Evolutionary conservation across 805 yeast species (phyloP).

Genomic region (Komagataella pastoris): DNA sequence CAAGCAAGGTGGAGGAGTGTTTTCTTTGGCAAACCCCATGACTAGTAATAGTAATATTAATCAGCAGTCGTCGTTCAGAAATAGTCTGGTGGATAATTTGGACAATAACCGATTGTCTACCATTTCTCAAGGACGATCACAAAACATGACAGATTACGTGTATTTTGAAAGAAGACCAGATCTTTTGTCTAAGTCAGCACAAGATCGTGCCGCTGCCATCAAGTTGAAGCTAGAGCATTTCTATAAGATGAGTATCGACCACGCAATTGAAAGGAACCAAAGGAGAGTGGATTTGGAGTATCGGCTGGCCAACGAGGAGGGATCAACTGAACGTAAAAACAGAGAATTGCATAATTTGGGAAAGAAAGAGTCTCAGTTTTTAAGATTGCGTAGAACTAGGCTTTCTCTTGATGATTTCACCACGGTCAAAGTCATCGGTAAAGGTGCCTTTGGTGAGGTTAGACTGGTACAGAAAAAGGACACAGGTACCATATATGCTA

Average conservation of each 20-base stretch:
- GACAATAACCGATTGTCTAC: neutral
- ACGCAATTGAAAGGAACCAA: conserved; percentile 93
- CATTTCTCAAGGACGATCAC: neutral
- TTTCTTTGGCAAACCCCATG: neutral
- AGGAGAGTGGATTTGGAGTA: conserved; percentile 79
- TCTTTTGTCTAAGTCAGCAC: conserved; percentile 54
- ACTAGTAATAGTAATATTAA: neutral
- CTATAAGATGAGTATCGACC: conserved; percentile 73
- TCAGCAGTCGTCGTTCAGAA: neutral
- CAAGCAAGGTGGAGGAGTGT: neutral
- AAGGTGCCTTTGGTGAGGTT: conserved; percentile 98
- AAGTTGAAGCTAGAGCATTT: conserved; percentile 74
- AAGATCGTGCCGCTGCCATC: conserved; percentile 75
- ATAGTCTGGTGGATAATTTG: neutral
- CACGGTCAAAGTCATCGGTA: conserved; percentile 85
- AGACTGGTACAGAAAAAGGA: conserved; percentile 87
- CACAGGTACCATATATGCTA: conserved; percentile 84
- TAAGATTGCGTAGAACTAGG: conserved; percentile 76
- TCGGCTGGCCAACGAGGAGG: conserved; percentile 50
- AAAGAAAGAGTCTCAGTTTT: conserved; percentile 74
- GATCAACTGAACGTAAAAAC: conserved; percentile 75
- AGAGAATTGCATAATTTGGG: conserved; percentile 77
- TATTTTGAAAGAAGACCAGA: conserved; percentile 79
- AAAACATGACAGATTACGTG: conserved; percentile 31
- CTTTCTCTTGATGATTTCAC: conserved; percentile 71